A percentile compares a stretch with the other conserved stretches of the same genome.
Evolutionary conservation across 2,329 filamentous ascomycete genomes (phyloP).

Genomic region (Rachicladosporium sp.): DNA sequence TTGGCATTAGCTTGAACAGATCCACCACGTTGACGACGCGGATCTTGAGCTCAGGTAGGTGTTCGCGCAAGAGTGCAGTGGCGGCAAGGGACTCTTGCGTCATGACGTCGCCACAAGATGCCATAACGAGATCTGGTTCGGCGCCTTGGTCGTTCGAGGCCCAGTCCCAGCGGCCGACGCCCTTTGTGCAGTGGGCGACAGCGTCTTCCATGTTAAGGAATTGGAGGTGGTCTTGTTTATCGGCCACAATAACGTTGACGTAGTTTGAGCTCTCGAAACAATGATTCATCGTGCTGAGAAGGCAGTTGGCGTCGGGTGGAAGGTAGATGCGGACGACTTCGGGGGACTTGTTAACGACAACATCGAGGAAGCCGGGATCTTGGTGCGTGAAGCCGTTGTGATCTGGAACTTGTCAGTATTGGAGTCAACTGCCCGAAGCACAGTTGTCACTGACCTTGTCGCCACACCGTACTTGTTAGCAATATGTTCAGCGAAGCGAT

Average conservation of each 20-base stretch:
- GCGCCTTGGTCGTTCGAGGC: slow-evolving; percentile 57
- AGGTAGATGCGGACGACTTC: slow-evolving; percentile 72
- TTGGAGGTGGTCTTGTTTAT: slow-evolving; percentile 69
- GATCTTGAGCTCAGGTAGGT: slow-evolving; percentile 61
- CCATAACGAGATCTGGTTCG: slow-evolving; percentile 66
- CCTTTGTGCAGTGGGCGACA: slow-evolving; percentile 65
- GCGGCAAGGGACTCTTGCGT: slow-evolving; percentile 65
- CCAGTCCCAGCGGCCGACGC: slow-evolving; percentile 65
- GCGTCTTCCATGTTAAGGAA: slow-evolving; percentile 63
- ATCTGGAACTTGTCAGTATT: slow-evolving; percentile 29
- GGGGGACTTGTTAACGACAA: slow-evolving; percentile 67
- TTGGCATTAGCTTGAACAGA: slow-evolving; percentile 65
- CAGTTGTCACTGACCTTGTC: slow-evolving; percentile 36
- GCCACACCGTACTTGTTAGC: slow-evolving; percentile 66
- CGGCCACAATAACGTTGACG: slow-evolving; percentile 68
- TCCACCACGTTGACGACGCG: slow-evolving; percentile 72
- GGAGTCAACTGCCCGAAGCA: no score
- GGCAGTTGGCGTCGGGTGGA: slow-evolving; percentile 66
- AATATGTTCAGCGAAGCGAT: slow-evolving; percentile 69
- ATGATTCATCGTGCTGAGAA: slow-evolving; percentile 65
- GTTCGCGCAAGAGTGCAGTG: slow-evolving; percentile 56
- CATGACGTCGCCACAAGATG: slow-evolving; percentile 60
- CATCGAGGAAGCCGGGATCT: slow-evolving; percentile 67
- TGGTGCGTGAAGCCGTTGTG: slow-evolving; percentile 78
- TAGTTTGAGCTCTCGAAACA: slow-evolving; percentile 64